phyloP scores from a whole-genome alignment of 176 grass and related monocot species.

The Calamus simplicifolius region DNA sequence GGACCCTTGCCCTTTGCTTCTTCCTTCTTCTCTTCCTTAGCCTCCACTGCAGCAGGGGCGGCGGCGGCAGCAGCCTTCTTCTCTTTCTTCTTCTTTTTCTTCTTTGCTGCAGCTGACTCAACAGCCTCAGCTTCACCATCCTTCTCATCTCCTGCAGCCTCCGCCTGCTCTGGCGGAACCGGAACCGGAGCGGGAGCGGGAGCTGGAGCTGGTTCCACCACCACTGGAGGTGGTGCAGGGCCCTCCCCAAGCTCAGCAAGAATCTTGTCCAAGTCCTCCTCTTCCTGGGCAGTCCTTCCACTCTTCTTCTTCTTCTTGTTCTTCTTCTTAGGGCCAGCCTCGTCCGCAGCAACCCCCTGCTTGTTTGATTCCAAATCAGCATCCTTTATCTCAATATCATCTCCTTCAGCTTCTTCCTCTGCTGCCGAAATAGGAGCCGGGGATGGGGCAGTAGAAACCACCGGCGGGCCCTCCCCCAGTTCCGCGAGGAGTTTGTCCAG shows the following conservation, averaged over 20 bases:
- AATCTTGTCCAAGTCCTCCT: slow-evolving; percentile 49
- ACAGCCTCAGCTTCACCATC: slow-evolving; percentile 60
- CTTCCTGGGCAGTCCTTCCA: slow-evolving; percentile 39
- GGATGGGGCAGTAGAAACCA: neutral
- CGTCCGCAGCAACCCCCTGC: slow-evolving; percentile 23
- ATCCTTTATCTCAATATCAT: neutral
- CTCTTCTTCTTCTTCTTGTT: slow-evolving; percentile 60
- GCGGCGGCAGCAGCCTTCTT: slow-evolving; percentile 37
- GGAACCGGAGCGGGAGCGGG: too few relatives aligned
- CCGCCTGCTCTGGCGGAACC: slow-evolving; percentile 5
- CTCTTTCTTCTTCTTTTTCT: slow-evolving; percentile 82
- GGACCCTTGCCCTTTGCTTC: slow-evolving; percentile 68
- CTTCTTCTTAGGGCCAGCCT: slow-evolving; percentile 34
- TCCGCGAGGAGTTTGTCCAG: slow-evolving; percentile 69
- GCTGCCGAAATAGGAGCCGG: slow-evolving; percentile 10
- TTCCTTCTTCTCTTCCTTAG: slow-evolving; percentile 39
- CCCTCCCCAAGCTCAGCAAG: slow-evolving; percentile 39
- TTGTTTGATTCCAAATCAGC: slow-evolving; percentile 18
- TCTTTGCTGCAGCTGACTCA: slow-evolving; percentile 39
- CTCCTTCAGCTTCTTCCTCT: slow-evolving; percentile 30
- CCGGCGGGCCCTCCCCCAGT: slow-evolving; percentile 25
- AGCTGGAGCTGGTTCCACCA: slow-evolving; percentile 4
- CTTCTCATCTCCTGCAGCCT: slow-evolving; percentile 37
- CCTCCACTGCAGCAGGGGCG: slow-evolving; percentile 14
- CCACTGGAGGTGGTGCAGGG: neutral